Evolutionary conservation across 148 eudicot genomes (phyloP), one percentile per base, ranked within the genome.

Genomic region (Diospyros lotus): DNA sequence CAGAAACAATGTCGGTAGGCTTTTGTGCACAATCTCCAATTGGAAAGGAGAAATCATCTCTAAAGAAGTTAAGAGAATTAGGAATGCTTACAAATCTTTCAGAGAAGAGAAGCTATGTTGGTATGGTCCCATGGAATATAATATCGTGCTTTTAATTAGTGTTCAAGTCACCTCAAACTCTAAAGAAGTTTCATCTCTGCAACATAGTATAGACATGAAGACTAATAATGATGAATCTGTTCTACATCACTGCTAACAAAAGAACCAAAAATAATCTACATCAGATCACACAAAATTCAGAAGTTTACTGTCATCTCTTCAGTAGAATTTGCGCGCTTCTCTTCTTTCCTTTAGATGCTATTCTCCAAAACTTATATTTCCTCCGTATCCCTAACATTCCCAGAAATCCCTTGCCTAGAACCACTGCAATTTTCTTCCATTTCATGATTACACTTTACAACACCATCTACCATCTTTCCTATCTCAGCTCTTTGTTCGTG

Each of bases 391-490:
- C 45, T 40, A 17, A 64, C 9, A 41, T 63, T 14, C 46, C 42
- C 4, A 6, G 44, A 66, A n/a, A 13, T 69, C 14, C 52, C 71
- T 77, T 42, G 39, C 43, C 64, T 51, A 11, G 54, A 28, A 40
- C 64, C 66, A 62, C 56, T 79, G 41, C 69, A 17, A 39, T 5
- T 56, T 56, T 7, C 62, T 28, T 44, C 17, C 14, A 54, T 39
- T 60, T 28, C n/a, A 65, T 64, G 44, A 48, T 11, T 42, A 28
- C 70, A 63, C 67, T 78, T 78, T 65, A 48, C 71, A 75, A 18
- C 67, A 41, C 54, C 12, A 28, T 80, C 43, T 8, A 52, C 45
- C 54, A 38, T 28, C 62, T 53, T 38, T 52, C 18, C 77, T 28
- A 28, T 18, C 75, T 42, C 38, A 14, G 2, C 58, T 64, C 63